phyloP scores from a whole-genome alignment of 2,329 filamentous ascomycete genomes.

The Helminthosporium solani region DNA sequence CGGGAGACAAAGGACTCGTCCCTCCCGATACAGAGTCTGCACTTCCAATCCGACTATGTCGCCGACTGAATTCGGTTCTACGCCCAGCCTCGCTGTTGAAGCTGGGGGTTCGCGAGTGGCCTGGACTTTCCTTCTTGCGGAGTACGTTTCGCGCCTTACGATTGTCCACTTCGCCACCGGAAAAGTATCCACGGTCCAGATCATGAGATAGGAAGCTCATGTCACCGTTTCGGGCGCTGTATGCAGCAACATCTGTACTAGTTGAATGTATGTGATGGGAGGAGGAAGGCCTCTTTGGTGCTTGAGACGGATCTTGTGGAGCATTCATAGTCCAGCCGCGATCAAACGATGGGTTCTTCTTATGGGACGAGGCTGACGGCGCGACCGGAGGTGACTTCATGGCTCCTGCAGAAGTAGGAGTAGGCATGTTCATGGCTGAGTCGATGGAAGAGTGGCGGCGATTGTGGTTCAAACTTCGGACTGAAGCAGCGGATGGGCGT shows the following conservation, averaged over 20 bases:
- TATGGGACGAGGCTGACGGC: slow-evolving; percentile 39
- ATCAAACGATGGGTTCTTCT: slow-evolving; percentile 61
- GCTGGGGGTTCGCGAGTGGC: slow-evolving; percentile 71
- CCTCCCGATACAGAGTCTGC: slow-evolving; percentile 68
- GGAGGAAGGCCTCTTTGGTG: slow-evolving; percentile 33
- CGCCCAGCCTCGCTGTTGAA: slow-evolving; percentile 60
- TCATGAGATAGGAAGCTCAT: slow-evolving; percentile 51
- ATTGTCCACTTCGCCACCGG: slow-evolving; percentile 78
- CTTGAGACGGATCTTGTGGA: slow-evolving; percentile 33
- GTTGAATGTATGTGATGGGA: slow-evolving; percentile 34
- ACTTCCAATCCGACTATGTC: slow-evolving; percentile 76
- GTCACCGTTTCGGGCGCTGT: slow-evolving; percentile 29
- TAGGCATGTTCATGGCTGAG: slow-evolving; percentile 50
- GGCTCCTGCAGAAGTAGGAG: slow-evolving; percentile 19
- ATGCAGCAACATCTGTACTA: slow-evolving; percentile 31
- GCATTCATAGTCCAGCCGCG: slow-evolving; percentile 57
- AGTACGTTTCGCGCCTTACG: slow-evolving; percentile 71
- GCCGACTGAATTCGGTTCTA: slow-evolving; percentile 64
- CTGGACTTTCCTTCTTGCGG: slow-evolving; percentile 66
- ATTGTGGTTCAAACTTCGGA: slow-evolving; percentile 79
- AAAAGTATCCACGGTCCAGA: slow-evolving; percentile 88
- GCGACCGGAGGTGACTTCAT: slow-evolving; percentile 22
- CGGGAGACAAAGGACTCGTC: slow-evolving; percentile 54
- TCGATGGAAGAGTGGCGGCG: slow-evolving; percentile 87
- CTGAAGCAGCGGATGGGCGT: slow-evolving; percentile 75